Conservation (phyloP, 768 basidiomycete species). For the Panaeolus cyanescens region DNA sequence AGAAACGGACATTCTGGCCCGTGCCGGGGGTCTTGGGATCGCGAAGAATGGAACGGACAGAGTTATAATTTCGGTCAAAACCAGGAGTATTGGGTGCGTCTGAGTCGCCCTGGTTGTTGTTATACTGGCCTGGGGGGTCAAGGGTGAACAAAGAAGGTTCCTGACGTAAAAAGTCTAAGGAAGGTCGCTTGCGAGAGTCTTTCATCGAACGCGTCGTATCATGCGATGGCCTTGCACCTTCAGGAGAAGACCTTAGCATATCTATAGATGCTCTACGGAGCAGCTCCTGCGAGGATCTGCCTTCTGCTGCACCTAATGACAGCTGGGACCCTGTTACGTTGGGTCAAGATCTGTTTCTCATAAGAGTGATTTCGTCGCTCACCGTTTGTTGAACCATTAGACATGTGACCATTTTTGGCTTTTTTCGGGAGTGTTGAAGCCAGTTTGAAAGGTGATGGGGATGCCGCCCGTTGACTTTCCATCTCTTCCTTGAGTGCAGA, state of each 20-base stretch:
- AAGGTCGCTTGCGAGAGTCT: constrained; percentile 33
- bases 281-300: constrained; percentile 8
- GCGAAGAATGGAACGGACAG: constrained; percentile 72
- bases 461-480: constrained; percentile 30
- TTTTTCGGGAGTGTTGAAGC: constrained; percentile 49
- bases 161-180: constrained; percentile 40
- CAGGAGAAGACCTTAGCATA: constrained; percentile 25
- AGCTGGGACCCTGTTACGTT: constrained; percentile 30
- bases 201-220: constrained; percentile 26
- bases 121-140: constrained; percentile 13
- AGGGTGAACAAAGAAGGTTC: constrained; percentile 14
- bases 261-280: constrained; percentile 33
- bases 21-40: constrained; percentile 73
- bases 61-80: constrained; percentile 43
- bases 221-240: constrained; percentile 9
- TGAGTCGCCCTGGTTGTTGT: constrained; percentile 16
- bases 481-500: constrained; percentile 39
- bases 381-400: constrained; percentile 40
- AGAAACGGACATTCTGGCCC: constrained; percentile 80
- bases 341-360: neutral
- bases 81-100: constrained; percentile 26
- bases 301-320: constrained; percentile 26
- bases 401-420: constrained; percentile 43
- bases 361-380: constrained; percentile 13
- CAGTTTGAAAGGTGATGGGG: constrained; percentile 37